Evolutionary conservation across 441 rosid species (phyloP), one percentile per base, ranked within the genome.

Genomic region (Corymbia calophylla): DNA sequence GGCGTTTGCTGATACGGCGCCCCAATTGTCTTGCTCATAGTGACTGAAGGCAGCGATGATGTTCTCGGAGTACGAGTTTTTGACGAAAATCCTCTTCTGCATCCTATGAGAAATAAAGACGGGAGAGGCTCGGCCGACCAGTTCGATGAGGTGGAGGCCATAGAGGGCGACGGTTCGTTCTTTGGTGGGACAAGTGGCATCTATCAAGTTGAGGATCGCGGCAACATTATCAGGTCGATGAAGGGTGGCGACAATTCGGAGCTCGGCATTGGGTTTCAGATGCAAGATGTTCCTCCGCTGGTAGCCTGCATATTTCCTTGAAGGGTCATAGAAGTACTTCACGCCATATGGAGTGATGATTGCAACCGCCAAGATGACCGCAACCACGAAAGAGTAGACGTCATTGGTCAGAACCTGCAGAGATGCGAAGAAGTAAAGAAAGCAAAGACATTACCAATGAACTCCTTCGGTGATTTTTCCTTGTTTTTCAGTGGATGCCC

Each of bases 181-280:
- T 86, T 39, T 35, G 49, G 93, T 77, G 3, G 96, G 94, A 53
- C 87, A 90, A 2, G 88, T 87, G 17, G 89, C 70, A 39, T 88
- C 91, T 8, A 96, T 81, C 7, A 96, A 88, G 80, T 92, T 92
- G 80, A 92, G 92, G 86, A 92, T 70, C 5, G 92, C 87, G 8
- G 86, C 44, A 21, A 94, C 93, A 62, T 95, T 93, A n/a, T 90
- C 92, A 10, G 95, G 94, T 82, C 92, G 91, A 87, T 95, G 94
- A 87, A 97, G 93, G 87, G 97, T 95, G 1, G 94, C 81, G 10
- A 96, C 90, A 48, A 96, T 80, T 62, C 89, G 91, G 10, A 94
- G 91, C 91, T 91, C 95, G 4, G 90, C 84, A n/a, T 87, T 81
- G 12, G 21, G 87, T 53, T 86, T 62, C 53, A 81, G 88, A 80